Conservation (phyloP, 345 rosid species). For the Durio zibethinus region DNA sequence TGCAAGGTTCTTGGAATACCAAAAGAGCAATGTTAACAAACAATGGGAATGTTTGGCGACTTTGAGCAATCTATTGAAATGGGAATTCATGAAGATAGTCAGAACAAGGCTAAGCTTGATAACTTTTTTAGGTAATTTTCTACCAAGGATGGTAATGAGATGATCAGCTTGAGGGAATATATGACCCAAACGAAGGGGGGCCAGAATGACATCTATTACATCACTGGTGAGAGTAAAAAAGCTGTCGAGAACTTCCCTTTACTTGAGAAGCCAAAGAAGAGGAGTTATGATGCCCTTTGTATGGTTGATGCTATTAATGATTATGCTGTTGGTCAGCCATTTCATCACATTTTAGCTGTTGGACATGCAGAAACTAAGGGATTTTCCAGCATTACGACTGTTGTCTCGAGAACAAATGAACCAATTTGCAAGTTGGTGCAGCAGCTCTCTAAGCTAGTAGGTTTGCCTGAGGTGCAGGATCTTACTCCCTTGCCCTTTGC, state of each 20-base stretch:
- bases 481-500: slow-evolving; percentile 67
- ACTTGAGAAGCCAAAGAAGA: slow-evolving; percentile 90
- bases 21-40: too few relatives aligned
- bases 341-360: slow-evolving; percentile 63
- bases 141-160: slow-evolving; percentile 84
- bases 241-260: slow-evolving; percentile 93
- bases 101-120: too few relatives aligned
- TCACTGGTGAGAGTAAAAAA: slow-evolving; percentile 92
- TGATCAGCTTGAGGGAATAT: slow-evolving; percentile 85
- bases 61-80: too few relatives aligned
- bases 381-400: slow-evolving; percentile 58
- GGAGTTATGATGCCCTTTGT: slow-evolving; percentile 71
- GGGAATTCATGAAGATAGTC: too few relatives aligned
- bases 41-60: too few relatives aligned
- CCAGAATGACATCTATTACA: slow-evolving; percentile 71
- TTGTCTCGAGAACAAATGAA: slow-evolving; percentile 62
- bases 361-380: slow-evolving; percentile 65
- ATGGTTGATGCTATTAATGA: slow-evolving; percentile 92
- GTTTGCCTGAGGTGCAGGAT: slow-evolving; percentile 64
- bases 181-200: slow-evolving; percentile 96
- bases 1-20: too few relatives aligned
- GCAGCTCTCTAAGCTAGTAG: slow-evolving; percentile 56
- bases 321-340: slow-evolving; percentile 78
- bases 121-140: too few relatives aligned
- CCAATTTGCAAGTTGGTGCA: slow-evolving; percentile 60